Percentiles rank a stretch among this genome's conserved stretches.
phyloP scores from a whole-genome alignment of 768 basidiomycete genomes.

The Termitomyces heimii region DNA sequence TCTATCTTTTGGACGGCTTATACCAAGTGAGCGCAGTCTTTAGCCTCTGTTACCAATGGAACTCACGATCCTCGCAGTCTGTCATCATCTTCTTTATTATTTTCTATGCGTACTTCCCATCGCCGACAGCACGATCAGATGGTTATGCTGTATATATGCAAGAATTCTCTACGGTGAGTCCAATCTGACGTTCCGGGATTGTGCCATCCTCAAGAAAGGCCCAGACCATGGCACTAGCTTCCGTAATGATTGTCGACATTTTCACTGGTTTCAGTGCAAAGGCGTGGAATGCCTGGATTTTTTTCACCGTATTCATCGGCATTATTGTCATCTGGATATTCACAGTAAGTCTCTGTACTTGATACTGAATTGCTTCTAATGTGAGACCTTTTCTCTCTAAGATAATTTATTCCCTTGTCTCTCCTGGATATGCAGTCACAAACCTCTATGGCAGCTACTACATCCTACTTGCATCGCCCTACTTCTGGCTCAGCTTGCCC shows the following conservation, averaged over 20 bases:
- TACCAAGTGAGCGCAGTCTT: constrained; percentile 14
- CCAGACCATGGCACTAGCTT: constrained; percentile 77
- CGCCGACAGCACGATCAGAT: constrained; percentile 69
- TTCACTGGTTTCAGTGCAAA: constrained; percentile 86
- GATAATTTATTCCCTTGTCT: constrained; percentile 76
- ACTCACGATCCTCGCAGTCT: constrained; percentile 44
- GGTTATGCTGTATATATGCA: constrained; percentile 69
- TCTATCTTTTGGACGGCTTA: constrained; percentile 16
- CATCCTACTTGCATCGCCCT: constrained; percentile 75
- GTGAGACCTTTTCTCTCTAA: constrained; percentile 22
- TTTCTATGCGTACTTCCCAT: constrained; percentile 62
- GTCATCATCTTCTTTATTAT: constrained; percentile 85
- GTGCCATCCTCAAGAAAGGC: not conserved
- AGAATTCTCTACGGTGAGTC: constrained; percentile 82
- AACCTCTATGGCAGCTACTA: constrained; percentile 68
- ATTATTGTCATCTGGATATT: constrained; percentile 73
- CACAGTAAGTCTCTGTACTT: constrained; percentile 46
- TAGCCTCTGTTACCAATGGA: not conserved
- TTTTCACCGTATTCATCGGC: constrained; percentile 76
- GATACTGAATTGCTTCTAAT: not conserved
- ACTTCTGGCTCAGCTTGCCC: constrained; percentile 81
- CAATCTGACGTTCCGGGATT: not conserved
- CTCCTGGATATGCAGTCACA: constrained; percentile 66
- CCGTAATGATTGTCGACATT: constrained; percentile 71
- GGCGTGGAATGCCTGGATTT: constrained; percentile 89